A percentile compares a stretch with the other conserved stretches of the same genome.
phyloP scores from a whole-genome alignment of 768 basidiomycete genomes.

The Lactarius sanguifluus region DNA sequence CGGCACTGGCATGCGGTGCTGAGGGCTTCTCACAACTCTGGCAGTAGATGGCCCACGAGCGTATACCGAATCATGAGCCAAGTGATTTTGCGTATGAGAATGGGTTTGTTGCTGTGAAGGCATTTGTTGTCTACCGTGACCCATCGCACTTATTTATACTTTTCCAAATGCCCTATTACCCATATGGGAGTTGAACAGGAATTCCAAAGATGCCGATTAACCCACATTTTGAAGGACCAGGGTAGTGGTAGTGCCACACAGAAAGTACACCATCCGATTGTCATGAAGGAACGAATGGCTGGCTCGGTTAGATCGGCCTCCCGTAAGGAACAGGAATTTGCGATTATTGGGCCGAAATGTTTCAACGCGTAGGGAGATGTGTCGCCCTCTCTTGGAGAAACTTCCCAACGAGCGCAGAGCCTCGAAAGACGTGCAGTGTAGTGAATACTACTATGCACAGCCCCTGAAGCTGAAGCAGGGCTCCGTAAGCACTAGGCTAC shows the following conservation, averaged over 20 bases:
- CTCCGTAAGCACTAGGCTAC: neutral
- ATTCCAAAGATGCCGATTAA: neutral
- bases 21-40: neutral
- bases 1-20: neutral
- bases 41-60: neutral
- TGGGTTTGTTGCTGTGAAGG: neutral
- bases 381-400: neutral
- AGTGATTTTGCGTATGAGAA: neutral
- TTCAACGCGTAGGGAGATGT: no score
- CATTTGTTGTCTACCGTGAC: neutral
- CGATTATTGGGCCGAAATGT: neutral
- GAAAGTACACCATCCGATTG: no score
- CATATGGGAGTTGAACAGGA: neutral
- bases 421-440: neutral
- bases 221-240: neutral
- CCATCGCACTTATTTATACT: neutral
- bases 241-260: no score
- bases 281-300: neutral
- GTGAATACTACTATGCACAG: neutral
- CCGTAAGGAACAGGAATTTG: no score
- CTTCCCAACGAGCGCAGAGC: neutral
- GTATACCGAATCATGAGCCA: neutral
- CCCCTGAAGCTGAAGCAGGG: neutral
- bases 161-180: neutral
- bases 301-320: neutral